phyloP scores from a whole-genome alignment of 345 rosid genomes.

The Trapa incisa region DNA sequence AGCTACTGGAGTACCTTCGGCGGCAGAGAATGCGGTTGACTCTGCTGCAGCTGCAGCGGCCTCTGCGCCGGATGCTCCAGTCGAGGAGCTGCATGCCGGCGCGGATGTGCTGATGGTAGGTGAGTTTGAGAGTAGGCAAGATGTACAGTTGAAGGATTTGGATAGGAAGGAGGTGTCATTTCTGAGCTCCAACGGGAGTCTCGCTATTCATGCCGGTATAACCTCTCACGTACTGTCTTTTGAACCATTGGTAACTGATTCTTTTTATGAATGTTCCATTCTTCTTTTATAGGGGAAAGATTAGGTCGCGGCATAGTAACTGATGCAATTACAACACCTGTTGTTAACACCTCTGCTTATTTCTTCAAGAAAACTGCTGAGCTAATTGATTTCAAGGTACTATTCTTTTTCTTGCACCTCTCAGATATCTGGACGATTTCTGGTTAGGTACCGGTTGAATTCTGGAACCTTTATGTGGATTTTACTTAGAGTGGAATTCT shows the following conservation, averaged over 20 bases:
- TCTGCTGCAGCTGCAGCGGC: slow-evolving; percentile 23
- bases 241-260: not conserved
- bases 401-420: not conserved
- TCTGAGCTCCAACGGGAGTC: slow-evolving; percentile 78
- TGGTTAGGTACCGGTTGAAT: too few relatives aligned
- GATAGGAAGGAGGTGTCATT: slow-evolving; percentile 31
- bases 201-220: slow-evolving; percentile 88
- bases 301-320: slow-evolving; percentile 92
- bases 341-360: slow-evolving; percentile 86
- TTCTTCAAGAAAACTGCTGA: slow-evolving; percentile 79
- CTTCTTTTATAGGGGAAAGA: slow-evolving; percentile 53
- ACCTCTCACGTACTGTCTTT: not conserved
- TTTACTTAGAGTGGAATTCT: not conserved
- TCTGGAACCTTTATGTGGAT: too few relatives aligned
- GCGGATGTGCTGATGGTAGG: slow-evolving; percentile 32
- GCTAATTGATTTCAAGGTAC: slow-evolving; percentile 89
- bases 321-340: slow-evolving; percentile 94
- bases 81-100: slow-evolving; percentile 17
- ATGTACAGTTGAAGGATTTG: slow-evolving; percentile 42
- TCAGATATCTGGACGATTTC: not conserved
- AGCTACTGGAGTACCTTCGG: slow-evolving; percentile 28
- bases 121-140: slow-evolving; percentile 26
- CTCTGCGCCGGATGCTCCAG: slow-evolving; percentile 27
- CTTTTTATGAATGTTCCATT: not conserved
- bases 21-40: slow-evolving; percentile 35